phyloP scores from a whole-genome alignment of 2,329 filamentous ascomycete genomes.

The Neonectria punicea region DNA sequence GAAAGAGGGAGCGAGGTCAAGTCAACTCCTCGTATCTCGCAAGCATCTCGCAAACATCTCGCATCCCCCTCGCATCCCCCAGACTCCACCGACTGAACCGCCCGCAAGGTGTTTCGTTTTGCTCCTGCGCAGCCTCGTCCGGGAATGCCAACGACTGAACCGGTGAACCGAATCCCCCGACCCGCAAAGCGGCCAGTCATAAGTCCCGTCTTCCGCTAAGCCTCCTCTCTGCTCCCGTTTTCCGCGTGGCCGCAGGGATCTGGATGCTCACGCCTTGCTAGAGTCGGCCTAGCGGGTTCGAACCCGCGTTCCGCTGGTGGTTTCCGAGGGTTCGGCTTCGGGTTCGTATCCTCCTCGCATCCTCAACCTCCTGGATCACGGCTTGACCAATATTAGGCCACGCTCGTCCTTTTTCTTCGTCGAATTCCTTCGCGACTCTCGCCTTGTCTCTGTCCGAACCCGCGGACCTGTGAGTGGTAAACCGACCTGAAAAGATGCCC shows the following conservation, averaged over 20 bases:
- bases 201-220: background rate
- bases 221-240: constrained; percentile 9
- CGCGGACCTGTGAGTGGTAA: constrained; percentile 40
- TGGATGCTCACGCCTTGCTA: background rate
- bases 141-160: background rate
- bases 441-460: constrained; percentile 27
- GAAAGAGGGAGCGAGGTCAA: background rate
- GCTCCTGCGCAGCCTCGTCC: too few relatives aligned
- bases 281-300: constrained; percentile 30
- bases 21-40: constrained; percentile 13
- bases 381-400: constrained; percentile 12
- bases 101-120: too few relatives aligned
- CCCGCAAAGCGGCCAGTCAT: background rate
- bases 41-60: constrained; percentile 9
- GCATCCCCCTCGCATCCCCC: too few relatives aligned
- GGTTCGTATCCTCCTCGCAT: constrained; percentile 20
- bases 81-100: background rate
- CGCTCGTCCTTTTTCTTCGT: background rate
- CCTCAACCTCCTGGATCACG: constrained; percentile 14
- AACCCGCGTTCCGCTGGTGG: constrained; percentile 34
- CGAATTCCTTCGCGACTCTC: constrained; percentile 1
- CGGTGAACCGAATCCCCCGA: background rate
- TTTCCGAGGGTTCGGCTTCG: constrained; percentile 39
- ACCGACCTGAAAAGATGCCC: constrained; percentile 44
- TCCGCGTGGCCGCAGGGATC: constrained; percentile 19